A percentile compares a stretch with the other conserved stretches of the same genome.
Evolutionary conservation across 306 rosid species (phyloP).

Genomic region (Astragalus glycyphyllos): DNA sequence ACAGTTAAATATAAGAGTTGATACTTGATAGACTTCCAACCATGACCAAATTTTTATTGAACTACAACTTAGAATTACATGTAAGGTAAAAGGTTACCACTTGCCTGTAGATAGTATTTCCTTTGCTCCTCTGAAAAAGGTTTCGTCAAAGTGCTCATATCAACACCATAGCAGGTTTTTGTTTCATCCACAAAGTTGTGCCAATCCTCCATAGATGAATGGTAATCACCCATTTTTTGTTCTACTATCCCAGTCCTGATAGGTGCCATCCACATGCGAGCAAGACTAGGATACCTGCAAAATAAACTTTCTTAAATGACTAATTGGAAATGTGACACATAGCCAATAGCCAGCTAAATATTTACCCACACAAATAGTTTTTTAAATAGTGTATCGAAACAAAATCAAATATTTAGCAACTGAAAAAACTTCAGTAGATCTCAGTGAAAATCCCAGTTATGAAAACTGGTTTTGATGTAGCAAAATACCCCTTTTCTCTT

Average conservation of each 20-base stretch:
- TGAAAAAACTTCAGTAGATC: conserved; percentile 3
- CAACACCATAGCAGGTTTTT: conserved; percentile 82
- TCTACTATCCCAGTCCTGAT: conserved; percentile 76
- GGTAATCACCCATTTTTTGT: conserved; percentile 68
- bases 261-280: conserved; percentile 98
- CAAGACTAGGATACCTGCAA: conserved; percentile 98
- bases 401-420: background rate
- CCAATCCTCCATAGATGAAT: conserved; percentile 87
- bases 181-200: conserved; percentile 68
- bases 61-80: background rate
- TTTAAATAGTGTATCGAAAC: background rate
- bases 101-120: conserved; percentile 93
- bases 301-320: conserved; percentile 41
- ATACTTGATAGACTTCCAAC: background rate
- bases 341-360: conserved; percentile 19
- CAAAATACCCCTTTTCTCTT: background rate
- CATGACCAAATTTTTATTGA: background rate
- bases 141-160: conserved; percentile 79
- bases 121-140: conserved; percentile 92
- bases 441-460: conserved; percentile 2
- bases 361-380: conserved; percentile 2
- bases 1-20: background rate
- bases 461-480: too few species aligned
- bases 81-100: conserved; percentile 32
- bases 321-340: conserved; percentile 27